Evolutionary conservation across 2,329 filamentous ascomycete species (phyloP).

Genomic region (Microcyclospora pomicola): DNA sequence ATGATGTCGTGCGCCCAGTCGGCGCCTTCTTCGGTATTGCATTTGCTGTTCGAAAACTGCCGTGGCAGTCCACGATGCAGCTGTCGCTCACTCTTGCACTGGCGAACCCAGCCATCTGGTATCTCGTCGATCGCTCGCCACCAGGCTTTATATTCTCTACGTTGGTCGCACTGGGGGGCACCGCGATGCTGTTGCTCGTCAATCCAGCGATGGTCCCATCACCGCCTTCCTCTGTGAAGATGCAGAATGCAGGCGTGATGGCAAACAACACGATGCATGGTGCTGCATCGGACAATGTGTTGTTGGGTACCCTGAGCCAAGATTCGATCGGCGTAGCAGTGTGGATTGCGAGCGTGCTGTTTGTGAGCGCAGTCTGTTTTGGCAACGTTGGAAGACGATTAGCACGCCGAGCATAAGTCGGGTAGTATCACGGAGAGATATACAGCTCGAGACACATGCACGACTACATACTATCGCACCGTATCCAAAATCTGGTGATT

Average conservation of each 20-base stretch:
- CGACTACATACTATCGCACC: too few species aligned
- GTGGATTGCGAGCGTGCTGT: slow-evolving; percentile 87
- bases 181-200: slow-evolving; percentile 57
- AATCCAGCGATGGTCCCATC: slow-evolving; percentile 66
- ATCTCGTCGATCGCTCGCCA: slow-evolving; percentile 79
- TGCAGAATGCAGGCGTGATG: slow-evolving; percentile 6
- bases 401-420: slow-evolving; percentile 25
- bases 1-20: slow-evolving; percentile 53
- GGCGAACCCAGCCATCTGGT: slow-evolving; percentile 90
- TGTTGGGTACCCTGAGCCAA: slow-evolving; percentile 41
- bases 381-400: slow-evolving; percentile 83
- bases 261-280: slow-evolving; percentile 8
- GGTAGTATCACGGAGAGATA: too few species aligned
- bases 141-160: slow-evolving; percentile 71
- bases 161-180: slow-evolving; percentile 59
- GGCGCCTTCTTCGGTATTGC: slow-evolving; percentile 61
- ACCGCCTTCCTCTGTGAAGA: slow-evolving; percentile 36
- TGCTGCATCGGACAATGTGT: slow-evolving; percentile 11
- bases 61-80: slow-evolving; percentile 92
- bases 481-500: too few species aligned
- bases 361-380: slow-evolving; percentile 91
- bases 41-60: slow-evolving; percentile 73
- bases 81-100: slow-evolving; percentile 78
- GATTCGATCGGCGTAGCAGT: slow-evolving; percentile 59
- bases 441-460: too few species aligned